phyloP scores from a whole-genome alignment of 148 eudicot genomes.

The Salicornia ramosissima region DNA sequence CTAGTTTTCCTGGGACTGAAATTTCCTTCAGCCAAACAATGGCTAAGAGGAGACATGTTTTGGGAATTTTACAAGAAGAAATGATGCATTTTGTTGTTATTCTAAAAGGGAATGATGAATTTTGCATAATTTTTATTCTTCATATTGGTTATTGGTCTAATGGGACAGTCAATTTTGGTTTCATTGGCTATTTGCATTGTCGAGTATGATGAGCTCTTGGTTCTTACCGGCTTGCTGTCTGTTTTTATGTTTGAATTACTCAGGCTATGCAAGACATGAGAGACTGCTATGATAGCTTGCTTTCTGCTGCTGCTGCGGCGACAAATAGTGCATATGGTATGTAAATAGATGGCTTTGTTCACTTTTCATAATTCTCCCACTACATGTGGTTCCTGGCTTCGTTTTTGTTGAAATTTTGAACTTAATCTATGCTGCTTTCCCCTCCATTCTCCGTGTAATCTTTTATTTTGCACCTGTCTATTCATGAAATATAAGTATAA shows the following conservation, averaged over 20 bases:
- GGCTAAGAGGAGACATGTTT: not conserved
- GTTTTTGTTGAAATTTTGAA: not conserved
- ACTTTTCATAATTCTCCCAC: not conserved
- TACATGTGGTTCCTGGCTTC: not conserved
- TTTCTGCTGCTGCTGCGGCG: slow-evolving; percentile 81
- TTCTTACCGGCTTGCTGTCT: not conserved
- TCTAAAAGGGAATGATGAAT: not conserved
- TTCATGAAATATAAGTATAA: not conserved
- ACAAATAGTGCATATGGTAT: slow-evolving; percentile 85
- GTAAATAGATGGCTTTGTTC: not conserved
- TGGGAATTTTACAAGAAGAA: no score
- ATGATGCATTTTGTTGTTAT: not conserved
- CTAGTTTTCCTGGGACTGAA: not conserved
- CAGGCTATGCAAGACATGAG: slow-evolving; percentile 93
- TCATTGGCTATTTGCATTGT: not conserved
- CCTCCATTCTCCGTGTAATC: not conserved
- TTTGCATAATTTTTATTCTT: no score
- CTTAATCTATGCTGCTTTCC: not conserved
- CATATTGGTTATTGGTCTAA: no score
- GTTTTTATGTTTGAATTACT: slow-evolving; percentile 1
- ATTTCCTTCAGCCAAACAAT: not conserved
- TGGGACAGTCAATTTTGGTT: not conserved
- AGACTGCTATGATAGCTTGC: slow-evolving; percentile 89
- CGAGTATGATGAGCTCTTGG: not conserved
- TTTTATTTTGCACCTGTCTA: not conserved